A percentile compares a stretch with the other conserved stretches of the same genome.
phyloP scores from a whole-genome alignment of 2,329 filamentous ascomycete species.

The Fusarium anthophilum region DNA sequence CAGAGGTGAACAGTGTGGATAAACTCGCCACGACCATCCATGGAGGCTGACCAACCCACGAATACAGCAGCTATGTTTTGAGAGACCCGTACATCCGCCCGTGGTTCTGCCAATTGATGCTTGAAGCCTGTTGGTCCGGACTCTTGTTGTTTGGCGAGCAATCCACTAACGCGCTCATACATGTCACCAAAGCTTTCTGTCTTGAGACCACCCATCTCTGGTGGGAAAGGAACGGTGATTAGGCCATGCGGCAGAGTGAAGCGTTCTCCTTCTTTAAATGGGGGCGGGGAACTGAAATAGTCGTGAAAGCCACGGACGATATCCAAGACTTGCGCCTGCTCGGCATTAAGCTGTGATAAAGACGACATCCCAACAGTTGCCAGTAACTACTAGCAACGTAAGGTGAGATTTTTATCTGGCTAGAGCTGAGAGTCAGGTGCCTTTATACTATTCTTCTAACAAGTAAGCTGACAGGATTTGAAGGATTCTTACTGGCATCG shows the following conservation, averaged over 20 bases:
- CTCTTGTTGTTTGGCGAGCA: not conserved
- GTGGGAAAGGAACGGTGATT: not conserved
- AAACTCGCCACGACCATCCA: not conserved
- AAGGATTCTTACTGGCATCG: not conserved
- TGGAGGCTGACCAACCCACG: not conserved
- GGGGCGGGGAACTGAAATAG: not conserved
- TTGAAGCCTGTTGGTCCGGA: not conserved
- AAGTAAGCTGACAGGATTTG: not conserved
- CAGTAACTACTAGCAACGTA: not conserved
- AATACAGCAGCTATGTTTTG: not conserved
- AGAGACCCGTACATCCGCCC: not conserved
- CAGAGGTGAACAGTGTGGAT: not conserved
- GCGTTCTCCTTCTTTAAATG: not conserved
- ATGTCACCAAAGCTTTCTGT: not conserved
- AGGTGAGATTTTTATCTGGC: not conserved
- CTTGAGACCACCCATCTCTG: not conserved
- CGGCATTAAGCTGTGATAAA: not conserved
- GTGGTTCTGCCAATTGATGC: not conserved
- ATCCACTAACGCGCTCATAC: not conserved
- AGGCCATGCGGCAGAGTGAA: not conserved
- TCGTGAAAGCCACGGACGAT: not conserved
- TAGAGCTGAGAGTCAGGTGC: not conserved
- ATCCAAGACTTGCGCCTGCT: not conserved
- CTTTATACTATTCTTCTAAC: not conserved
- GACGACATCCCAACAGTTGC: not conserved